phyloP scores from a whole-genome alignment of 2,329 filamentous ascomycete species.

The Beauveria sp. region DNA sequence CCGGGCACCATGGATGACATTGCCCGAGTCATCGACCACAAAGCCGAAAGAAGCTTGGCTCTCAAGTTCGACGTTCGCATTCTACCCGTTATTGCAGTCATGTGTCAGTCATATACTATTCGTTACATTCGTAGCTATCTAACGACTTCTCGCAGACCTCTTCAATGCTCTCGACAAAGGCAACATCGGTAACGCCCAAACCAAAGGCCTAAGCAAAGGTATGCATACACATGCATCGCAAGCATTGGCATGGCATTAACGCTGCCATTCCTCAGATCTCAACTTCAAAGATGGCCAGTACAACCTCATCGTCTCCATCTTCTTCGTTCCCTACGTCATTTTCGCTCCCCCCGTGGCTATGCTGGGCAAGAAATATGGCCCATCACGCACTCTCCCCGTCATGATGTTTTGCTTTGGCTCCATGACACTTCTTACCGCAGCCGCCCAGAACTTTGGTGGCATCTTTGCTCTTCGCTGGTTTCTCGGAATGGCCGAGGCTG shows the following conservation, averaged over 20 bases:
- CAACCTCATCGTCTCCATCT: conserved; percentile 63
- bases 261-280: conserved; percentile 30
- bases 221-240: conserved; percentile 14
- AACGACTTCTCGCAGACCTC: conserved; percentile 24
- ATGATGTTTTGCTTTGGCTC: conserved; percentile 68
- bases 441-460: conserved; percentile 40
- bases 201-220: conserved; percentile 35
- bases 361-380: conserved; percentile 63
- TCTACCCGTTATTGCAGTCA: conserved; percentile 45
- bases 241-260: conserved; percentile 30
- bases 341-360: conserved; percentile 54
- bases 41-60: conserved; percentile 42
- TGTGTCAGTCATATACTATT: conserved; percentile 30
- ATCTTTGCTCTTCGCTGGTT: conserved; percentile 43
- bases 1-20: conserved; percentile 14
- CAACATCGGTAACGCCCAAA: conserved; percentile 47
- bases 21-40: conserved; percentile 27
- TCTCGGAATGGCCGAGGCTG: conserved; percentile 47
- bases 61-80: conserved; percentile 48
- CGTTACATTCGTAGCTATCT: neutral
- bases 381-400: conserved; percentile 56
- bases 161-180: conserved; percentile 39
- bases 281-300: conserved; percentile 56
- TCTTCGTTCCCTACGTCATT: conserved; percentile 69
- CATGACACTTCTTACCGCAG: conserved; percentile 53